Base-by-base conservation (phyloP, 2,329 filamentous ascomycete genomes). In the Colletotrichum zoysiae region DNA sequence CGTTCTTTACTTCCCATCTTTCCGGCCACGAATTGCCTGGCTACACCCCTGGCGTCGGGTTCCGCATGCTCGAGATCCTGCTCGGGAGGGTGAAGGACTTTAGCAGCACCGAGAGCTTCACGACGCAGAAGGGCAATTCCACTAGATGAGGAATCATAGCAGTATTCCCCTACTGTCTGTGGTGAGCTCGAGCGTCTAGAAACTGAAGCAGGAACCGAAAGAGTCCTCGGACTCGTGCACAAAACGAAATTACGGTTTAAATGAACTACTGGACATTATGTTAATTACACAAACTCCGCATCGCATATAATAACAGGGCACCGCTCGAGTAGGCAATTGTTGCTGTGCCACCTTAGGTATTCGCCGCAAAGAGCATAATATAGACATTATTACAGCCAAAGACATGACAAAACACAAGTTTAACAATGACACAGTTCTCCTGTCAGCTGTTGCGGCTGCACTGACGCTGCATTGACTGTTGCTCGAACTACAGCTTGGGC, bases 31-130 rank as follows among this genome's bases (percentile, higher is more conserved):
- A 79, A 60, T 51, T 79, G 7, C 78, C 78, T 0, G 78, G 78
- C 0, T 79, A 79, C 8, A 60, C 74, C 16, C 76, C 78, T 0
- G 78, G 78, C 11, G 69, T 76, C 1, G 78, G 74, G 6, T 79
- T 78, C 20, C 76, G 78, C 1, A 74, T 79, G 0, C 40, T 79
- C 2, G 78, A 79, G 70, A 66, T 75, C 3, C n/a, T 79, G 46
- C 55, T 79, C 0, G 75, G 76, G 53, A 74, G 66, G 1, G 75
- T 79, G 6, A 75, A 77, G 64, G 68, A 76, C 12, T 7, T 79
- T 38, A 71, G 71, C 0, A 71, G 58, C 0, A 58, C 74, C 7
- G 69, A 64, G 18, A 20, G 33, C 20, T 73, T 73, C 18, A 72
- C 68, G 2, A 72, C 71, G 8, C 71, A 65, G 55, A 58, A 44